Percentiles rank a stretch among this genome's conserved stretches.
Evolutionary conservation across 176 grass and related monocot genomes (phyloP).

Genomic region (Aegilops tauschii): DNA sequence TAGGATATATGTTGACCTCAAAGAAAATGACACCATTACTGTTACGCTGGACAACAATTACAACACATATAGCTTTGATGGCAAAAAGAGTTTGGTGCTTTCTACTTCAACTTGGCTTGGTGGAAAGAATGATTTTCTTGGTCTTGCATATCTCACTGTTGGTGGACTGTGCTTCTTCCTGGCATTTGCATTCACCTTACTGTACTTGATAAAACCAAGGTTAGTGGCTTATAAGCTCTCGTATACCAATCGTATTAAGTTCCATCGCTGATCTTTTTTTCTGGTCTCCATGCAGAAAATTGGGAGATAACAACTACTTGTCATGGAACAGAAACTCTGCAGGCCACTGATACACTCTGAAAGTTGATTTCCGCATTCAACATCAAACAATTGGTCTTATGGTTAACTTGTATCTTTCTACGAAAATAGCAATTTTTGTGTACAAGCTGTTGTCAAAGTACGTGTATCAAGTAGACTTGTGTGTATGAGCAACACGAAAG

Average conservation of each 20-base stretch:
- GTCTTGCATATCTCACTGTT: slow-evolving; percentile 75
- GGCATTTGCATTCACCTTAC: slow-evolving; percentile 66
- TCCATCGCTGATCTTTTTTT: slow-evolving; percentile 16
- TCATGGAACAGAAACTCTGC: slow-evolving; percentile 74
- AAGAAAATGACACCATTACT: slow-evolving; percentile 62
- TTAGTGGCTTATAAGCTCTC: slow-evolving; percentile 22
- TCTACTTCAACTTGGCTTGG: slow-evolving; percentile 89
- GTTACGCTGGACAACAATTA: slow-evolving; percentile 73
- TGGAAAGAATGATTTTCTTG: slow-evolving; percentile 91
- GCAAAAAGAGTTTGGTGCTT: slow-evolving; percentile 88
- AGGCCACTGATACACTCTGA: slow-evolving; percentile 24
- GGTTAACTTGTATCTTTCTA: slow-evolving; percentile 49
- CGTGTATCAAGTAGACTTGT: slow-evolving; percentile 14
- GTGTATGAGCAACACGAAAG: slow-evolving; percentile 11
- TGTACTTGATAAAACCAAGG: slow-evolving; percentile 91
- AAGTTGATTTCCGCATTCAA: slow-evolving; percentile 20
- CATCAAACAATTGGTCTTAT: slow-evolving; percentile 1
- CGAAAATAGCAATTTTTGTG: slow-evolving; percentile 37
- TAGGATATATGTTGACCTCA: slow-evolving; percentile 67
- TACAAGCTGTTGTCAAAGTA: slow-evolving; percentile 1
- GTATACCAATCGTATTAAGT: not conserved
- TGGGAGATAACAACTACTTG: slow-evolving; percentile 73
- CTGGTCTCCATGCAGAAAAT: slow-evolving; percentile 50
- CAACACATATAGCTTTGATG: slow-evolving; percentile 79
- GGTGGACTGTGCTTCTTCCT: slow-evolving; percentile 82